Percentiles rank a stretch among this genome's conserved stretches.
Evolutionary conservation across 1,284 basidiomycete genomes (phyloP).

Genomic region (Leccinum variabile): DNA sequence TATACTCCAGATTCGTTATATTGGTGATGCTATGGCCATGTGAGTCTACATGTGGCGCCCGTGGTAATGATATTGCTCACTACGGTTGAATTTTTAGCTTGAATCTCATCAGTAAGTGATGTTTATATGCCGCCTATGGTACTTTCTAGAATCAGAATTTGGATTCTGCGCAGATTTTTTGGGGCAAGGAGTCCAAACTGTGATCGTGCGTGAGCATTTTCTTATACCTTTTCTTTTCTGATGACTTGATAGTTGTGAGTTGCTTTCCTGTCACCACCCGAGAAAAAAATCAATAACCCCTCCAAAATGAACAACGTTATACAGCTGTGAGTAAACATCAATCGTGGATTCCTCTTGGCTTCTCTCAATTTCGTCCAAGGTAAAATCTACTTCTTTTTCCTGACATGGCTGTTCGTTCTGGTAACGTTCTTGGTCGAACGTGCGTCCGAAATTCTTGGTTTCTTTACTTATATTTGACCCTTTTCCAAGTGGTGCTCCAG

Average conservation of each 20-base stretch:
- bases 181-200: background rate
- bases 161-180: background rate
- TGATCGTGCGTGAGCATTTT: background rate
- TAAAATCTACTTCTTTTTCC: constrained; percentile 7
- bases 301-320: background rate
- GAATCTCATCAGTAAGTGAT: background rate
- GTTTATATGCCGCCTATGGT: background rate
- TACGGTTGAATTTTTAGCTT: background rate
- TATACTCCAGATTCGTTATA: background rate
- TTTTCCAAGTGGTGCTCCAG: constrained; percentile 17
- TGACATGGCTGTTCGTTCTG: constrained; percentile 1
- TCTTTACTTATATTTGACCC: background rate
- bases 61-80: background rate
- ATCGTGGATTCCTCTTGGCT: background rate
- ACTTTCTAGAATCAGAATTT: too few relatives aligned
- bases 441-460: background rate
- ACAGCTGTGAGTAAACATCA: background rate
- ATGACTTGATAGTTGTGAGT: background rate
- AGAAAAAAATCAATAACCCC: background rate
- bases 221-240: background rate
- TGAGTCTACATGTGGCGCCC: background rate
- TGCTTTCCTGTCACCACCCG: too few relatives aligned
- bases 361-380: constrained; percentile 11
- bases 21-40: background rate
- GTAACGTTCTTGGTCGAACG: constrained; percentile 13